phyloP scores from a whole-genome alignment of 106 monocot genomes.

The Dioscorea dumetorum region DNA sequence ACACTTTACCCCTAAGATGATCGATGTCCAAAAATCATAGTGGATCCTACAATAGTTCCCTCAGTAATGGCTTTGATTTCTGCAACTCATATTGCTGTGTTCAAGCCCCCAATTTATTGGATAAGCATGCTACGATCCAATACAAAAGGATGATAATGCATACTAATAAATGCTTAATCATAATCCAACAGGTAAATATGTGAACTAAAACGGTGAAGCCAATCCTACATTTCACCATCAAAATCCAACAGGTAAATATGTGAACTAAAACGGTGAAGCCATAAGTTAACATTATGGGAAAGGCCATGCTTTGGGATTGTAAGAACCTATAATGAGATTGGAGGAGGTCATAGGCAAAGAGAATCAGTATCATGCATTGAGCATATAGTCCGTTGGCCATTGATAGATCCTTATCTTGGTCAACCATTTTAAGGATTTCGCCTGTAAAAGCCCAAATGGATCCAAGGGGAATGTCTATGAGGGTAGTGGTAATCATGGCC shows the following conservation, averaged over 20 bases:
- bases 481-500: neutral
- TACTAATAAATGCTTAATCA: neutral
- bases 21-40: slow-evolving; percentile 6
- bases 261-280: neutral
- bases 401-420: neutral
- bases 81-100: slow-evolving; percentile 6
- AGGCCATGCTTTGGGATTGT: neutral
- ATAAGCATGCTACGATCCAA: slow-evolving; percentile 6
- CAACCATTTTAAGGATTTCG: neutral
- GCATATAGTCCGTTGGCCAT: neutral
- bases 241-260: neutral
- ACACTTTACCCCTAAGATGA: slow-evolving; percentile 14
- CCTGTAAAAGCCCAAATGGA: neutral
- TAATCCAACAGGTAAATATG: too few species aligned
- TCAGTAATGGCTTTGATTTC: slow-evolving; percentile 1
- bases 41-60: neutral
- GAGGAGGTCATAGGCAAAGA: neutral
- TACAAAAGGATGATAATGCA: neutral
- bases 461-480: neutral
- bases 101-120: slow-evolving; percentile 28
- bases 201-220: too few species aligned
- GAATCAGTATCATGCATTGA: neutral
- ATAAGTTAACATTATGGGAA: neutral
- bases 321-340: neutral
- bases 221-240: neutral